Evolutionary conservation across 805 yeast genomes (phyloP).

Genomic region (Suhomyces pyralidae): DNA sequence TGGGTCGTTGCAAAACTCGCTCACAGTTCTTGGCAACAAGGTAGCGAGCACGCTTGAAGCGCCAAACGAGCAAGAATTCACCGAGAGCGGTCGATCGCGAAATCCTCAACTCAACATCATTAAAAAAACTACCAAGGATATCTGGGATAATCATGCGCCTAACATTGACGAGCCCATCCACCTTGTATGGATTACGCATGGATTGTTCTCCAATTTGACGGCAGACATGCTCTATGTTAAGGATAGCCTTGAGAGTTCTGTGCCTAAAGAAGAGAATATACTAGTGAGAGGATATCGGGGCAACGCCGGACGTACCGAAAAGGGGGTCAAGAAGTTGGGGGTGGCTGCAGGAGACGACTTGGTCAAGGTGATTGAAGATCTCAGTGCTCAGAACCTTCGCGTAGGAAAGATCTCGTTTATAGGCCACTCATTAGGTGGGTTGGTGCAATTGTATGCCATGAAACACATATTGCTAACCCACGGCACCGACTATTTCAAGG

Average conservation of each 20-base stretch:
- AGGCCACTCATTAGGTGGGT: constrained; percentile 46
- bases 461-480: constrained; percentile 31
- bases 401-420: constrained; percentile 36
- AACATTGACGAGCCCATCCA: constrained; percentile 32
- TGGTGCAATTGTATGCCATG: constrained; percentile 40
- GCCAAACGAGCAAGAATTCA: neutral
- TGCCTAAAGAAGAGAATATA: constrained; percentile 26
- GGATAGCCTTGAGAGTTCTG: constrained; percentile 26
- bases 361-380: constrained; percentile 23
- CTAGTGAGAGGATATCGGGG: constrained; percentile 37
- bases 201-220: constrained; percentile 40
- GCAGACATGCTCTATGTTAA: constrained; percentile 44
- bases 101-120: constrained; percentile 26
- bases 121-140: constrained; percentile 25
- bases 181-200: constrained; percentile 42
- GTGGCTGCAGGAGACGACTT: constrained; percentile 28
- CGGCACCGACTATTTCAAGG: constrained; percentile 30
- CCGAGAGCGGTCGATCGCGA: neutral
- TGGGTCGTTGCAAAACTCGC: constrained; percentile 14
- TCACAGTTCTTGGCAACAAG: neutral
- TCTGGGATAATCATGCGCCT: constrained; percentile 32
- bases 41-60: neutral
- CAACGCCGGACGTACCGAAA: constrained; percentile 43
- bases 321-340: constrained; percentile 39
- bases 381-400: constrained; percentile 9